Percentiles rank a stretch among this genome's conserved stretches.
phyloP scores from a whole-genome alignment of 2,329 filamentous ascomycete species.

The Penicillium sp. region DNA sequence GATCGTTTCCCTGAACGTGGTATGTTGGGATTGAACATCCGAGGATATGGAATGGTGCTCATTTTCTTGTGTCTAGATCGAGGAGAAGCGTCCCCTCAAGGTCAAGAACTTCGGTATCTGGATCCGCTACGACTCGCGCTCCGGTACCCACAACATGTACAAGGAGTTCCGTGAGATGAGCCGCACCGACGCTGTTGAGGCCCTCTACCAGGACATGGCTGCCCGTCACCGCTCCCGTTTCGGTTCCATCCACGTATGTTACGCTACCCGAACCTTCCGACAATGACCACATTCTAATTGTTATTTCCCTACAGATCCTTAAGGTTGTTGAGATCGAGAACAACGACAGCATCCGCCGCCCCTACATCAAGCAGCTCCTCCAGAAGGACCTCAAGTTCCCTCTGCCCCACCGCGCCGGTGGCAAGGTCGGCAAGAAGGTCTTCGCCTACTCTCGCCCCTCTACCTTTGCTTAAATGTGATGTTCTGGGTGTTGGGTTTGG shows the following conservation, averaged over 20 bases:
- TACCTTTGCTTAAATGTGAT: conserved; percentile 85
- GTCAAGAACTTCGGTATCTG: conserved; percentile 99
- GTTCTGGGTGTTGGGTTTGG: conserved; percentile 36
- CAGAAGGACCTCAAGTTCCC: conserved; percentile 96
- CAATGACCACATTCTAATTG: conserved; percentile 13
- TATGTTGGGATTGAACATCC: conserved; percentile 51
- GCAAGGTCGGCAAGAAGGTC: conserved; percentile 85
- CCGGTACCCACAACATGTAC: conserved; percentile 99
- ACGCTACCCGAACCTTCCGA: background rate
- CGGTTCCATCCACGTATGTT: conserved; percentile 94
- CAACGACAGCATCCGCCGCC: conserved; percentile 89
- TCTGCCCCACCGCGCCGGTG: conserved; percentile 83
- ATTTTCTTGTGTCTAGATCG: conserved; percentile 61
- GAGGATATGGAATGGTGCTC: conserved; percentile 10
- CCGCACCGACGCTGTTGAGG: conserved; percentile 89
- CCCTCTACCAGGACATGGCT: conserved; percentile 99
- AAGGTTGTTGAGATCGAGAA: conserved; percentile 98
- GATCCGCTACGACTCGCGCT: conserved; percentile 99
- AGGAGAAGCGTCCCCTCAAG: conserved; percentile 98
- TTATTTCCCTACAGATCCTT: conserved; percentile 67
- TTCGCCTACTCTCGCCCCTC: conserved; percentile 91
- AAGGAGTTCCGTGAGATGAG: conserved; percentile 99
- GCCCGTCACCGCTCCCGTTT: conserved; percentile 97
- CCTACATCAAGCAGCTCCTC: conserved; percentile 99
- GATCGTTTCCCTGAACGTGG: conserved; percentile 95